Evolutionary conservation across 2,329 filamentous ascomycete species (phyloP), one percentile per base, ranked within the genome.

Genomic region (Cylindrodendrum hubeiense): DNA sequence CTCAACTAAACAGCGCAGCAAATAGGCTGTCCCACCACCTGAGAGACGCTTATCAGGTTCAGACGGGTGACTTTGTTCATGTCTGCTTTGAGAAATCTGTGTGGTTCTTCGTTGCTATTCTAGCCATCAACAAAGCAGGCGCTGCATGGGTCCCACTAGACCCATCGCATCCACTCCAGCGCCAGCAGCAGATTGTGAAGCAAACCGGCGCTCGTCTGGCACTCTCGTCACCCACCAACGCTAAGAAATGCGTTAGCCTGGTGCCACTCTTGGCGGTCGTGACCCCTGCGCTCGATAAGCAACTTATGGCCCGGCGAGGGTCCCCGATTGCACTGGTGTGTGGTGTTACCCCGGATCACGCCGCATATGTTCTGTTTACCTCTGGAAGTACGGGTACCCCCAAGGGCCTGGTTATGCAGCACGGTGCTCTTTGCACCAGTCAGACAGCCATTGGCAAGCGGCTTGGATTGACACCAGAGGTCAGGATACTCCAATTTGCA

Each of bases 301-400:
- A 51, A 1, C 61, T 61, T n/a, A 53, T 30, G 22, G 5, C 30
- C 9, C 19, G 43, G 1, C 13, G 49, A 1, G 49, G 50, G 8
- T 39, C 30, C 54, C 13, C 12, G 3, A 8, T 37, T 37, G 15
- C 39, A 7, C 43, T 41, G 34, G 19, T 26, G 19, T 34, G 22
- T 21, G 17, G 51, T 28, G 17, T 64, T 22, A 13, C 3, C 6
- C 7, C 30, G 0, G 26, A 68, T 3, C 34, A 64, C 4, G 57
- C 68, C 0, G 68, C 67, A 0, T 67, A 72, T 5, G 54, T 68
- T 7, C 69, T 74, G 6, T 74, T 65, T 21, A 74, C 72, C 7
- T 74, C 71, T 1, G 72, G 72, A 5, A 74, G 72, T 12, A 74
- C 72, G 0, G 72, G 72, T 24, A 72, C 49, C 7, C 68, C 72